Conservation (phyloP, 768 basidiomycete genomes). For the Sistotremastrum niveocremeum region DNA sequence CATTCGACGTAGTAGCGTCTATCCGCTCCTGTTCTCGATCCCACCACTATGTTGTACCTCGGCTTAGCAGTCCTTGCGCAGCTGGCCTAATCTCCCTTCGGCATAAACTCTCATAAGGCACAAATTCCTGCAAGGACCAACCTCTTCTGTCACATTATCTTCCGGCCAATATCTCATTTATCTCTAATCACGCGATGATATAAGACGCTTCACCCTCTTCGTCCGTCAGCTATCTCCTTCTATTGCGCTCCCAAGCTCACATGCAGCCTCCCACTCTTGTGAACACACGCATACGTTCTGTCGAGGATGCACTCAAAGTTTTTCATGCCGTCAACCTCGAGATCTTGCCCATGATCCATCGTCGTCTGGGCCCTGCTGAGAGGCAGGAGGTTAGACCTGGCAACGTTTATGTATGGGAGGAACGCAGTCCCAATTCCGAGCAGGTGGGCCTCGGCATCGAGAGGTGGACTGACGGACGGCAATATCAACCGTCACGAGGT, state of each 20-base stretch:
- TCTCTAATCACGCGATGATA: too few relatives aligned
- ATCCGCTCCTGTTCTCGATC: too few relatives aligned
- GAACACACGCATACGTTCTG: slow-evolving; percentile 21
- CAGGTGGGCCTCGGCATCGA: slow-evolving; percentile 22
- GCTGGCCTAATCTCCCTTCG: too few relatives aligned
- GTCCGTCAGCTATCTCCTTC: too few relatives aligned
- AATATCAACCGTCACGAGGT: slow-evolving; percentile 20
- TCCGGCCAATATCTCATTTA: too few relatives aligned
- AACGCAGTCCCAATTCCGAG: slow-evolving; percentile 20
- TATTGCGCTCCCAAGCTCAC: neutral
- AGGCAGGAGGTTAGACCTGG: slow-evolving; percentile 20
- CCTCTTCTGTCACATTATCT: too few relatives aligned
- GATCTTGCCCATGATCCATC: slow-evolving; percentile 22
- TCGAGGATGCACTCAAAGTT: slow-evolving; percentile 24
- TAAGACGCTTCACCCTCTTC: too few relatives aligned
- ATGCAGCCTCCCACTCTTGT: slow-evolving; percentile 34
- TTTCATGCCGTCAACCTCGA: slow-evolving; percentile 23
- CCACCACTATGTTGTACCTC: too few relatives aligned
- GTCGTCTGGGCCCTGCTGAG: slow-evolving; percentile 27
- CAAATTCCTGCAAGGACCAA: too few relatives aligned
- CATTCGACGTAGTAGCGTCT: too few relatives aligned
- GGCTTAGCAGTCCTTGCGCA: too few relatives aligned
- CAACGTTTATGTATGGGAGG: slow-evolving; percentile 34
- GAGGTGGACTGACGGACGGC: slow-evolving; percentile 22
- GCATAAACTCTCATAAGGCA: too few relatives aligned